Conservation (phyloP, 768 basidiomycete genomes). For the Termitomyces bulborhizus region DNA sequence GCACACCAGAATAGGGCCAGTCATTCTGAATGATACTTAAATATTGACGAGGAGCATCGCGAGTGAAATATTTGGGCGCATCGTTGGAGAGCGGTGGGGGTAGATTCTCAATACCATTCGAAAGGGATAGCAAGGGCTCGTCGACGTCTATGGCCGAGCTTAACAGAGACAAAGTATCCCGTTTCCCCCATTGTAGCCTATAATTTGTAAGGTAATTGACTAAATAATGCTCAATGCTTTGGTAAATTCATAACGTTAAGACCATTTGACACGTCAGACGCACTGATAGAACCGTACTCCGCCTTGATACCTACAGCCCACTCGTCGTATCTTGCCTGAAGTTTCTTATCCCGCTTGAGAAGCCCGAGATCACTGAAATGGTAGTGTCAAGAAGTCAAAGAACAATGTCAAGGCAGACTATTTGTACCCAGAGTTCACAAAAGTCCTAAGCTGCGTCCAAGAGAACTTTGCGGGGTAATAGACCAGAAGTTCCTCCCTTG, state of each 20-base stretch:
- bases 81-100: constrained; percentile 26
- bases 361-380: constrained; percentile 68
- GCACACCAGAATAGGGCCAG: constrained; percentile 81
- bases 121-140: constrained; percentile 2
- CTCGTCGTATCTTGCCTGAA: constrained; percentile 61
- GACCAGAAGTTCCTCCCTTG: constrained; percentile 54
- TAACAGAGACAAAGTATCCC: constrained; percentile 58
- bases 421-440: constrained; percentile 71
- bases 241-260: background rate
- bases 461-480: constrained; percentile 75
- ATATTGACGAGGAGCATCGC: constrained; percentile 48
- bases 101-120: constrained; percentile 2
- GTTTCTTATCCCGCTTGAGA: constrained; percentile 62
- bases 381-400: background rate
- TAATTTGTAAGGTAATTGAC: constrained; percentile 67
- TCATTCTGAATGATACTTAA: constrained; percentile 76
- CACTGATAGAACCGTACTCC: constrained; percentile 64
- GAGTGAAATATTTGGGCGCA: constrained; percentile 58
- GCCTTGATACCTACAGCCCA: constrained; percentile 52
- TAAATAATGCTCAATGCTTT: constrained; percentile 17
- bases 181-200: constrained; percentile 72
- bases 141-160: constrained; percentile 41
- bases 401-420: background rate
- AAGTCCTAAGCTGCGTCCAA: constrained; percentile 69
- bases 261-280: constrained; percentile 13